phyloP scores from a whole-genome alignment of 1,284 basidiomycete species.

The Erythrobasidium hasegawianum region DNA sequence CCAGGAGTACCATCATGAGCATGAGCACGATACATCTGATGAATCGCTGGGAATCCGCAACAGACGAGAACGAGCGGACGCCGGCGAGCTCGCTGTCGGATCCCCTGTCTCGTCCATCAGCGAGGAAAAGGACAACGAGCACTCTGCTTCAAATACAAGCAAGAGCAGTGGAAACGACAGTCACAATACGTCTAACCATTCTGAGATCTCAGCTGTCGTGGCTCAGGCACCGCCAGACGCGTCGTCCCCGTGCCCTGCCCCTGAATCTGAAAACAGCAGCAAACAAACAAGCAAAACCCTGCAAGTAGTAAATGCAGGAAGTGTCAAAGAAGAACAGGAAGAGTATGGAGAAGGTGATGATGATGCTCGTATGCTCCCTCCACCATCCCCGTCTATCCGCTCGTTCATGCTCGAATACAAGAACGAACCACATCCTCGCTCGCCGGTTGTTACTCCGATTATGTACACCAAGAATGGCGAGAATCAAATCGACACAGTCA shows the following conservation, averaged over 20 bases:
- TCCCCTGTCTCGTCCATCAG: background rate
- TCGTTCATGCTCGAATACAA: conserved; percentile 1
- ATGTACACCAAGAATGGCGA: background rate
- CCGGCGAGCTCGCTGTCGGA: background rate
- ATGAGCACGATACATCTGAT: conserved; percentile 6
- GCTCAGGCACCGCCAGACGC: background rate
- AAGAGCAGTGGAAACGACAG: background rate
- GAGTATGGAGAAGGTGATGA: too few species aligned
- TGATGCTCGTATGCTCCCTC: background rate
- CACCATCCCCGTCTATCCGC: background rate
- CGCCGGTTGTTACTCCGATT: background rate
- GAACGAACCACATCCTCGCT: background rate
- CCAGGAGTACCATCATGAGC: background rate
- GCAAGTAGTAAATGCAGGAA: background rate
- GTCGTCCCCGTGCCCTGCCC: too few species aligned
- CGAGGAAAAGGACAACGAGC: background rate
- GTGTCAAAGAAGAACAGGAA: background rate
- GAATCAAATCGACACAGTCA: background rate
- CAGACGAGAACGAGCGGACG: background rate
- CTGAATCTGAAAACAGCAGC: background rate
- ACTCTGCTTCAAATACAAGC: background rate
- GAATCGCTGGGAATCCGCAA: conserved; percentile 26
- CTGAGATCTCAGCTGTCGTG: background rate
- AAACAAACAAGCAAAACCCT: background rate
- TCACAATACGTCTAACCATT: background rate